Evolutionary conservation across 306 rosid species (phyloP), one percentile per base, ranked within the genome.

Genomic region (Prinsepia uniflora): DNA sequence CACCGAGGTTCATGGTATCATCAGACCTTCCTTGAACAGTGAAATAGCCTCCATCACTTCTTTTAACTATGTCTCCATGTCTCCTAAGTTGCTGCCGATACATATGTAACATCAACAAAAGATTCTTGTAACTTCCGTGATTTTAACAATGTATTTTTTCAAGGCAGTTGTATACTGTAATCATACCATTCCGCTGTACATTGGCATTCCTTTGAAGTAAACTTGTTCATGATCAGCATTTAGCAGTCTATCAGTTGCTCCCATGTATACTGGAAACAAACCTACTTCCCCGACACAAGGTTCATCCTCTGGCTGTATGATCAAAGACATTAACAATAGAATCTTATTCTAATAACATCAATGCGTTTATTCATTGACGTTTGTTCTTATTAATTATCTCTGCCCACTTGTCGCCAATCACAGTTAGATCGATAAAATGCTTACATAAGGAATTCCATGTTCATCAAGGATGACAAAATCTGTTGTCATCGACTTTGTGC

Each of bases 1-100:
- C 98, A 52, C 98, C 96, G 55, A 90, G 91, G 81, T 86, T 92
- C 98, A 92, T 93, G 53, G 98, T 93, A 82, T 90, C 98, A 74
- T 92, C 96, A 39, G 96, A 92, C 82, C 98, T 84, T 24, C 98
- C 98, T 65, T 93, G 96, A 39, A 90, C 94, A 19, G 76, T 41
- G 36, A 79, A 68, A 74, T 79, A 88, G 64, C 98, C 96, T 55
- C 88, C 94, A 39, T 73, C 85, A 1, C 82, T 85, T 86, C 92
- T 83, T 72, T 73, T 88, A 72, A 93, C 17, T 67, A 90, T 81
- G 76, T 93, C 98, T 80, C 98, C 97, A 47, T 88, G 96, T 84
- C 96, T 85, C 80, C 98, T 83, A 59, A 94, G 89, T 47, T 76
- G 76, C 96, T 89, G 90, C 44, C 52, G 45, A 61, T 71, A 66